phyloP scores from a whole-genome alignment of 129 eudicot genomes.

The Lonicera japonica region DNA sequence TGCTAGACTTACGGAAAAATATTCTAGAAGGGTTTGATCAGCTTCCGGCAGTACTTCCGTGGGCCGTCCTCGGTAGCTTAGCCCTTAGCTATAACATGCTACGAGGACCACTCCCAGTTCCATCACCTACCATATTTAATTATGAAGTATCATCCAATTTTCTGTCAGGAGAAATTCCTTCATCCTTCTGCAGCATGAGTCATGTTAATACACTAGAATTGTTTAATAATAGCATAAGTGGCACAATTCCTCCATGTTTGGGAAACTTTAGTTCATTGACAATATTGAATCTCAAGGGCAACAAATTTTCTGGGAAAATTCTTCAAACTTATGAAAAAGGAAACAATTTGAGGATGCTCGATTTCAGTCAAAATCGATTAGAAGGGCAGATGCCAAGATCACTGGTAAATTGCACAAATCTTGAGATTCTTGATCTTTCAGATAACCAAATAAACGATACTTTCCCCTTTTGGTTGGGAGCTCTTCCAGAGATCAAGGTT shows the following conservation, averaged over 20 bases:
- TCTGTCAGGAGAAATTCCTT: not conserved
- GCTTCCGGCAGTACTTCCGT: no score
- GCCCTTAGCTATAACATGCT: not conserved
- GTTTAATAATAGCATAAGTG: conserved; percentile 8
- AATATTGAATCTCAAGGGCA: not conserved
- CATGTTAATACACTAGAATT: conserved; percentile 1
- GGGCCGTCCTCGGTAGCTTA: no score
- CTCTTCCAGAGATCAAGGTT: conserved; percentile 10
- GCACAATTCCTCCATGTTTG: conserved; percentile 11
- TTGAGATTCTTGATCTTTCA: conserved; percentile 9
- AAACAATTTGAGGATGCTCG: conserved; percentile 6
- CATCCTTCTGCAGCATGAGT: not conserved
- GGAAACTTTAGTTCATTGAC: not conserved
- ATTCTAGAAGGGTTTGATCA: no score
- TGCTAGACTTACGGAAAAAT: no score
- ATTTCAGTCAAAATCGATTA: conserved; percentile 17
- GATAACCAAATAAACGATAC: conserved; percentile 3
- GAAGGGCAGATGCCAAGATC: conserved; percentile 20
- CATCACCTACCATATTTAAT: not conserved
- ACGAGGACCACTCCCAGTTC: conserved; percentile 7
- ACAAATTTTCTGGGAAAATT: conserved; percentile 13
- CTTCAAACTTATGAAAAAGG: not conserved
- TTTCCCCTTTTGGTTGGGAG: conserved; percentile 21
- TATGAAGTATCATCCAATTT: not conserved
- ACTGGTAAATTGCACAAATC: conserved; percentile 14